Evolutionary conservation across 2,329 filamentous ascomycete genomes (phyloP).

Genomic region (Metarhizium robertsii): DNA sequence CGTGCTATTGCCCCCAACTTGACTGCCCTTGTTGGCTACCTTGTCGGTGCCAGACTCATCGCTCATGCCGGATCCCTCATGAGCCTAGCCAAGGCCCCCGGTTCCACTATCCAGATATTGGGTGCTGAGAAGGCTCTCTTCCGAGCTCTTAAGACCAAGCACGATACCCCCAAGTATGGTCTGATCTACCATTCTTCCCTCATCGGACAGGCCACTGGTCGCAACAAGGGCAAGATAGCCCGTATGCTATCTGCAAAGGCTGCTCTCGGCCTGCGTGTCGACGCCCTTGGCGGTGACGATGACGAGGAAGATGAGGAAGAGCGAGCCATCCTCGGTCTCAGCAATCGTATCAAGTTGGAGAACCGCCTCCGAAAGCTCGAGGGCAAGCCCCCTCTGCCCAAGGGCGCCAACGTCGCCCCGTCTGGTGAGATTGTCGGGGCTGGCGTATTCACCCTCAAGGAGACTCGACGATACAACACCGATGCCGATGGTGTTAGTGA

Average conservation of each 20-base stretch:
- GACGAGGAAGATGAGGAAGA: slow-evolving; percentile 80
- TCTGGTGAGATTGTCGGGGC: slow-evolving; percentile 55
- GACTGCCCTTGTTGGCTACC: slow-evolving; percentile 83
- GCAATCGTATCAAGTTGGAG: slow-evolving; percentile 64
- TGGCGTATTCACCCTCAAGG: slow-evolving; percentile 84
- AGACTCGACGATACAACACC: slow-evolving; percentile 86
- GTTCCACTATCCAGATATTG: slow-evolving; percentile 93
- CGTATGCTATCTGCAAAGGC: slow-evolving; percentile 93
- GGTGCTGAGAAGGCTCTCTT: slow-evolving; percentile 98
- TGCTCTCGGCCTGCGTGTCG: slow-evolving; percentile 84
- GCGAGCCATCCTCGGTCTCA: slow-evolving; percentile 69
- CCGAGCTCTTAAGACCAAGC: slow-evolving; percentile 97
- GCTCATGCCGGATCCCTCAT: slow-evolving; percentile 90
- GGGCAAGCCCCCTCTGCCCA: slow-evolving; percentile 77
- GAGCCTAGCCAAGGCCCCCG: slow-evolving; percentile 89
- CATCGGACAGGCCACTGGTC: slow-evolving; percentile 92
- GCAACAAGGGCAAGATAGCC: slow-evolving; percentile 99
- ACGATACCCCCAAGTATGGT: slow-evolving; percentile 98
- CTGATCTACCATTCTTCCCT: slow-evolving; percentile 87
- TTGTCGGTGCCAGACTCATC: slow-evolving; percentile 90
- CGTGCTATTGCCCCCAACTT: slow-evolving; percentile 93
- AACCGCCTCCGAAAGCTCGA: slow-evolving; percentile 69
- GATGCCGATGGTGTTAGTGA: slow-evolving; percentile 79
- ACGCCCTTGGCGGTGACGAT: slow-evolving; percentile 54
- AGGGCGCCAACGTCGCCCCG: slow-evolving; percentile 65